phyloP scores from a whole-genome alignment of 2,329 filamentous ascomycete genomes.

The Xylaria polymorpha region DNA sequence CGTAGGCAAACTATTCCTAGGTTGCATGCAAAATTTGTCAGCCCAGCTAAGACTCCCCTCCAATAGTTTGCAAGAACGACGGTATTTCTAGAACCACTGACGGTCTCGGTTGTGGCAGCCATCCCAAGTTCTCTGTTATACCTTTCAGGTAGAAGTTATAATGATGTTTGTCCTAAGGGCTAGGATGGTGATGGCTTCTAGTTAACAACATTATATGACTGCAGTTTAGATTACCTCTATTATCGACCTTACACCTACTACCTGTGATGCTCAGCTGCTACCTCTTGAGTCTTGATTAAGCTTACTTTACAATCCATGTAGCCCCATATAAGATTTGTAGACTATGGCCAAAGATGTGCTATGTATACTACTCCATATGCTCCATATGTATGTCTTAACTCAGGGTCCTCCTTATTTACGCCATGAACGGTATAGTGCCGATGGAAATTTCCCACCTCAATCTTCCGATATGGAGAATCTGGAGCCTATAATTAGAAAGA shows the following conservation, averaged over 20 bases:
- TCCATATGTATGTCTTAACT: background rate
- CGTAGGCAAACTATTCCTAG: conserved; percentile 1
- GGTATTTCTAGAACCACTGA: background rate
- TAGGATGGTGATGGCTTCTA: background rate
- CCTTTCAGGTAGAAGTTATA: background rate
- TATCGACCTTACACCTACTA: background rate
- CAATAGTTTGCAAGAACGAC: background rate
- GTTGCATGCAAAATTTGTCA: conserved; percentile 26
- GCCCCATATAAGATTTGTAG: conserved; percentile 16
- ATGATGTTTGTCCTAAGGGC: background rate
- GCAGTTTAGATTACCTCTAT: background rate
- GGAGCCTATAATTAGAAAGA: conserved; percentile 33
- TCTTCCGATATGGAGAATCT: background rate
- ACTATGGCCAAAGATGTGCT: background rate
- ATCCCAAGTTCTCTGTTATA: background rate
- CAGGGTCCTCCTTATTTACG: background rate
- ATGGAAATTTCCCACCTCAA: conserved; percentile 5
- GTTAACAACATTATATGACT: background rate
- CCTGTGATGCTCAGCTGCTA: background rate
- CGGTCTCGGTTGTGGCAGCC: background rate
- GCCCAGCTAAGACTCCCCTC: conserved; percentile 8
- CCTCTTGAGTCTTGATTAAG: background rate
- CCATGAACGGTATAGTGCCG: background rate
- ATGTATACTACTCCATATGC: background rate
- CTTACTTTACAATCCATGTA: conserved; percentile 15